Percentiles rank a stretch among this genome's conserved stretches.
Conservation (phyloP, 2,329 filamentous ascomycete species). For the Dothistroma septosporum region DNA sequence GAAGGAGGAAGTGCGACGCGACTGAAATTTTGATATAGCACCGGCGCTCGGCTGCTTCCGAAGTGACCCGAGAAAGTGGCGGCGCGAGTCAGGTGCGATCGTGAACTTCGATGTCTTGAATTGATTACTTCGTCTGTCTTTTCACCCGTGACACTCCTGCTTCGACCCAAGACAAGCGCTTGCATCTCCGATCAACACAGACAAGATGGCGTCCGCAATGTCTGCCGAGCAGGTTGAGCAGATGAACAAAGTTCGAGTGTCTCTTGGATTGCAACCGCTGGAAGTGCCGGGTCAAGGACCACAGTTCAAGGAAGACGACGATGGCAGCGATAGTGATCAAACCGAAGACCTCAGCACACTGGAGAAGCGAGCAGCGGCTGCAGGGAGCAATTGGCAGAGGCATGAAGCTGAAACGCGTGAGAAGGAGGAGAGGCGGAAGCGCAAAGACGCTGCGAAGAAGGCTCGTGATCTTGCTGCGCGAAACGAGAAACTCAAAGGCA, state of each 20-base stretch:
- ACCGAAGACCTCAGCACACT: conserved; percentile 77
- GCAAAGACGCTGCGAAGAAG: conserved; percentile 77
- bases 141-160: too few relatives aligned
- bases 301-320: conserved; percentile 52
- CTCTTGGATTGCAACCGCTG: conserved; percentile 84
- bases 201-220: conserved; percentile 31
- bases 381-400: conserved; percentile 70
- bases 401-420: conserved; percentile 64
- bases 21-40: conserved; percentile 7
- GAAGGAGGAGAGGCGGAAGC: conserved; percentile 74
- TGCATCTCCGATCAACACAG: conserved; percentile 7
- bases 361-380: conserved; percentile 70
- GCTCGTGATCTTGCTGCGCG: conserved; percentile 80
- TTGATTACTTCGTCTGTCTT: not conserved
- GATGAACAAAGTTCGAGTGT: conserved; percentile 85
- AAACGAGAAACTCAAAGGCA: conserved; percentile 70
- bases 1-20: conserved; percentile 32
- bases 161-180: not conserved
- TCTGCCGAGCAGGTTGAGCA: conserved; percentile 72
- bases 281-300: conserved; percentile 71
- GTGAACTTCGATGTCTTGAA: not conserved
- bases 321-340: conserved; percentile 50
- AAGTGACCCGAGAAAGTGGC: not conserved
- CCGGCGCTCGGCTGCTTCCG: not conserved
- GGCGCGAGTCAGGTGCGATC: not conserved